Evolutionary conservation across 169 alveolate species (phyloP).

Genomic region (Plasmodium fragile): DNA sequence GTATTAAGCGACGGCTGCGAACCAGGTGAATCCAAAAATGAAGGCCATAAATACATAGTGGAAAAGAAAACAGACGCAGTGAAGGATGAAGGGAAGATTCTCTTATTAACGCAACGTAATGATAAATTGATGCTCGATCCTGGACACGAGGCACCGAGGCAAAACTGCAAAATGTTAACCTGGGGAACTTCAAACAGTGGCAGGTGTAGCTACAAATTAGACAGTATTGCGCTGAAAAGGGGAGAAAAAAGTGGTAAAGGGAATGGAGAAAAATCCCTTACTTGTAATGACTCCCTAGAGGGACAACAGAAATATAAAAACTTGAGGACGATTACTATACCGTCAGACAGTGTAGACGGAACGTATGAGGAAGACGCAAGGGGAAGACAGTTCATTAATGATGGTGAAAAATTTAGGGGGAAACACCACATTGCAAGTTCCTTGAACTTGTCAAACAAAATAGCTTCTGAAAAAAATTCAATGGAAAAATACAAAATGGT

Average conservation of each 20-base stretch:
- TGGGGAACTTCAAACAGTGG: neutral
- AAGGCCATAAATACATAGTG: neutral
- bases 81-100: neutral
- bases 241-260: neutral
- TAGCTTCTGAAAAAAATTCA: neutral
- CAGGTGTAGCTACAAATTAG: neutral
- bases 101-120: neutral
- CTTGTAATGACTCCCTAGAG: neutral
- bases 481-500: conserved; percentile 2
- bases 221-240: neutral
- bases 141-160: neutral
- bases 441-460: neutral
- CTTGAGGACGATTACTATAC: conserved; percentile 43
- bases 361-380: neutral
- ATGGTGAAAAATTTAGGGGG: neutral
- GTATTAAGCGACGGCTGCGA: neutral
- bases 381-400: neutral
- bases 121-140: neutral
- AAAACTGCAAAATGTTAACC: conserved; percentile 4
- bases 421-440: neutral
- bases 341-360: conserved; percentile 16
- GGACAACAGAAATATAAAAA: neutral
- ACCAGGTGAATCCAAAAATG: neutral
- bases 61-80: neutral
- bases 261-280: neutral